A percentile compares a stretch with the other conserved stretches of the same genome.
Evolutionary conservation across 225 moss, liverwort and hornwort species (phyloP).

Genomic region (Pleurozium schreberi): DNA sequence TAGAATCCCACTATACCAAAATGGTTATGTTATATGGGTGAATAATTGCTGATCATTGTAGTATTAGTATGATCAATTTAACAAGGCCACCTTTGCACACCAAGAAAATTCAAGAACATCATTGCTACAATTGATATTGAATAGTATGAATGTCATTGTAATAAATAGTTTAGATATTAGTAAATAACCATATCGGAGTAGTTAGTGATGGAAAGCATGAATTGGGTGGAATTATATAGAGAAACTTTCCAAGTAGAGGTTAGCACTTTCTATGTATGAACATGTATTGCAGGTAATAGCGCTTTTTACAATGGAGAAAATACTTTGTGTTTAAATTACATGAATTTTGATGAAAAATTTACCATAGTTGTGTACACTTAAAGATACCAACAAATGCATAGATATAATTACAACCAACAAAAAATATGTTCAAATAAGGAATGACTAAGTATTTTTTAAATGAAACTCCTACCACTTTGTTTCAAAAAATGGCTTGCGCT

Average conservation of each 20-base stretch:
- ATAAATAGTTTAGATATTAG: too few relatives aligned
- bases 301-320: neutral
- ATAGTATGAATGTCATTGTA: neutral
- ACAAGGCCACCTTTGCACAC: neutral
- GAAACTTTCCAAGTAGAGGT: accelerated
- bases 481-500: accelerated
- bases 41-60: accelerated
- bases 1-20: accelerated
- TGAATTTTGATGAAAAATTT: neutral
- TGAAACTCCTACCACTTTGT: neutral
- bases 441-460: neutral
- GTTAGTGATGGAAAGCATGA: neutral
- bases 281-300: too few relatives aligned
- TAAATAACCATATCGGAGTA: neutral
- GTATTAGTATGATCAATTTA: neutral
- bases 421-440: neutral
- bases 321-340: neutral
- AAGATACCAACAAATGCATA: neutral
- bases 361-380: neutral
- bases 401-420: neutral
- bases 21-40: too few relatives aligned
- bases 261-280: neutral
- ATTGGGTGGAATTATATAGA: neutral
- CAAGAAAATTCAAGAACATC: neutral
- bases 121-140: neutral